These are phyloP conservation scores for Citrus australasica DNA, from an alignment of 345 rosid genomes.

Conservation along the genomic window DNA sequence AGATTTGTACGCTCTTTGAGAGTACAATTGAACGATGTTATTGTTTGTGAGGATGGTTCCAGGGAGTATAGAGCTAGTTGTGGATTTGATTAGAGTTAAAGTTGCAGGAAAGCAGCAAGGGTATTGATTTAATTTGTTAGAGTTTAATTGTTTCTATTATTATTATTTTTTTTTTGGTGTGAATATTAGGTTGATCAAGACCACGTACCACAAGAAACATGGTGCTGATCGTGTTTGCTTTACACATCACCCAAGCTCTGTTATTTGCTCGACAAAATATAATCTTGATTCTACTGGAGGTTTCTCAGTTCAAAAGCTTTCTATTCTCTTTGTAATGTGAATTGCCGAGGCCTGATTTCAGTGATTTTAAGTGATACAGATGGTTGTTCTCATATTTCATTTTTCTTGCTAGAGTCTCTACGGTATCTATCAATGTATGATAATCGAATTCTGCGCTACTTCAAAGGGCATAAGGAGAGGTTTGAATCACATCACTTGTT, in stretches of 20 bases:
- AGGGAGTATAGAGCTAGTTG: not conserved
- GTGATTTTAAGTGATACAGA: not conserved
- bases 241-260: conserved; percentile 94
- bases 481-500: conserved; percentile 15
- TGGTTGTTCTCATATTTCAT: not conserved
- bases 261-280: conserved; percentile 83
- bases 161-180: not conserved
- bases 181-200: conserved; percentile 78
- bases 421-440: conserved; percentile 96
- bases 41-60: not conserved
- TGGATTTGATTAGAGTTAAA: not conserved
- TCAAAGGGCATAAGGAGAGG: conserved; percentile 97
- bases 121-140: not conserved
- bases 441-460: conserved; percentile 93
- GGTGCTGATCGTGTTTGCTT: conserved; percentile 93
- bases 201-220: conserved; percentile 90
- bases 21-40: not conserved
- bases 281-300: conserved; percentile 81
- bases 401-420: conserved; percentile 59
- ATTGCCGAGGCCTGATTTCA: not conserved
- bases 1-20: not conserved
- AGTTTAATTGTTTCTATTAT: not conserved
- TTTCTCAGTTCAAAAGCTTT: conserved; percentile 6
- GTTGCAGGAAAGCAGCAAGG: not conserved
- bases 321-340: not conserved